Conservation (phyloP, 345 rosid genomes). For the Hibiscus trionum region DNA sequence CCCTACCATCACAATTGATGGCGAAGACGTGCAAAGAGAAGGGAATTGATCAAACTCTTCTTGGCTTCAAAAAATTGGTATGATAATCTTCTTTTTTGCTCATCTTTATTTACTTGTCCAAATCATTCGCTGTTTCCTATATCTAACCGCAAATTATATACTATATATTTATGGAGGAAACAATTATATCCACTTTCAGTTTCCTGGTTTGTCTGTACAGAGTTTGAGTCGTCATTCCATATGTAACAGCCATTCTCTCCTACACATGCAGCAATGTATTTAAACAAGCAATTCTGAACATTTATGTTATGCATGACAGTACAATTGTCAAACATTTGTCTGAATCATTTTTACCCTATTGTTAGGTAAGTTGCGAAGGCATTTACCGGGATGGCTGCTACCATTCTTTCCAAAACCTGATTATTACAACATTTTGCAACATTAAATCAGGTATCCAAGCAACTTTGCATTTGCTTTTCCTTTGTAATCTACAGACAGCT, state of each 20-base stretch:
- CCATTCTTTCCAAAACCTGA: background rate
- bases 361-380: background rate
- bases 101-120: too few species aligned
- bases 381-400: background rate
- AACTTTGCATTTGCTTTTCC: background rate
- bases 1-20: background rate
- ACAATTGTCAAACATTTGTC: background rate
- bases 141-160: too few species aligned
- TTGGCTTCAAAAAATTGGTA: background rate
- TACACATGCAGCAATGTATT: background rate
- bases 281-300: background rate
- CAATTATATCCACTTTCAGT: background rate
- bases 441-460: background rate
- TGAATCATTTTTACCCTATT: background rate
- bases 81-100: background rate
- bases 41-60: background rate
- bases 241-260: background rate
- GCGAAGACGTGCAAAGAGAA: background rate
- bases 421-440: background rate
- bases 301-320: background rate
- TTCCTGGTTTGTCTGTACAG: background rate
- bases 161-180: background rate
- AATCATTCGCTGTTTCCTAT: too few species aligned
- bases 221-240: background rate
- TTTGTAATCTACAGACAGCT: background rate